phyloP scores from a whole-genome alignment of 352 stramenopile genomes.

The Globisporangium splendens region DNA sequence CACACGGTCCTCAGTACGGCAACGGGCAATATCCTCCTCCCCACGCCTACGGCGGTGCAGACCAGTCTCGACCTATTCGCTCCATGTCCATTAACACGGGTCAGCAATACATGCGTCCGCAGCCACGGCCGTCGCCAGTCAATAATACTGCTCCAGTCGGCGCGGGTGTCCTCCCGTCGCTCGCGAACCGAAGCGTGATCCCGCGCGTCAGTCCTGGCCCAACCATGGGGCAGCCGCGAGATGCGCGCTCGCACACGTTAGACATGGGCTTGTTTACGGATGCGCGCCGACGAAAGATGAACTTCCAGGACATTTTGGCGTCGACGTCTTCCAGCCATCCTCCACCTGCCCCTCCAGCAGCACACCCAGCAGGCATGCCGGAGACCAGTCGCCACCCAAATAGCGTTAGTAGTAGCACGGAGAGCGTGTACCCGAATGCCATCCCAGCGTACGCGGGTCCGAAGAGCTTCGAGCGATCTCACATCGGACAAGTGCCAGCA shows the following conservation, averaged over 20 bases:
- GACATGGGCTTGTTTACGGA: conserved; percentile 84
- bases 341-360: conserved; percentile 4
- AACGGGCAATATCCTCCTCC: conserved; percentile 15
- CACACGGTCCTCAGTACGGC: conserved; percentile 16
- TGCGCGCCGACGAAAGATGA: conserved; percentile 80
- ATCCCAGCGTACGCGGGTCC: conserved; percentile 16
- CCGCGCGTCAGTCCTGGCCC: conserved; percentile 26
- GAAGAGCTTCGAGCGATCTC: conserved; percentile 27
- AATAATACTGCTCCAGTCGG: conserved; percentile 17
- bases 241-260: conserved; percentile 78
- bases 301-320: conserved; percentile 85
- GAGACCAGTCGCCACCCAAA: conserved; percentile 7
- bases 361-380: conserved; percentile 9
- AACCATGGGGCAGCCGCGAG: conserved; percentile 69
- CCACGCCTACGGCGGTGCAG: conserved; percentile 8
- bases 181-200: conserved; percentile 49
- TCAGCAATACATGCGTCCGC: conserved; percentile 35
- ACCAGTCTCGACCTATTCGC: conserved; percentile 39
- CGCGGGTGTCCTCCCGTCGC: conserved; percentile 41
- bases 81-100: conserved; percentile 59
- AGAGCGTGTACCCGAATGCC: conserved; percentile 54
- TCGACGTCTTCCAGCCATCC: conserved; percentile 26
- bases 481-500: conserved; percentile 3
- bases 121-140: conserved; percentile 14
- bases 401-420: conserved; percentile 29